phyloP scores from a whole-genome alignment of 371 early-diverging fungal genomes.

The Mortierella sp. region DNA sequence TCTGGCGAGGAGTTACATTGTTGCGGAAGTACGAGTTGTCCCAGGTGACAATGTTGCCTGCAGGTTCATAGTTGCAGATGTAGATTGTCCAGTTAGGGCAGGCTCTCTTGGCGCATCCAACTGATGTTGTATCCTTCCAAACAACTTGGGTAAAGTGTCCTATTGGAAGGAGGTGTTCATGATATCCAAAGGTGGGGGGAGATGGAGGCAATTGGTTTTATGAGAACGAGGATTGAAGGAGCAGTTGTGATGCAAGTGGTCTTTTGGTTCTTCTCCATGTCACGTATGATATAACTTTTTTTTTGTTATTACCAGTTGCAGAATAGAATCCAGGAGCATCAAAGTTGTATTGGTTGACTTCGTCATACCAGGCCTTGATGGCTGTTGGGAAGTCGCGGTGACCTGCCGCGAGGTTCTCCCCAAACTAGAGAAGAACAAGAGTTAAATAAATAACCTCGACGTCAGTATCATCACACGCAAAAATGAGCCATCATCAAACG shows the following conservation, averaged over 20 bases:
- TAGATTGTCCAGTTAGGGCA: slow-evolving; percentile 60
- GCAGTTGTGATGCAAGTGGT: neutral
- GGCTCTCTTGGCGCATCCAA: slow-evolving; percentile 63
- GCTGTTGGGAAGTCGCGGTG: slow-evolving; percentile 40
- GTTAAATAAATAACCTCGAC: too few relatives aligned
- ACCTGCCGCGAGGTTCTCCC: slow-evolving; percentile 63
- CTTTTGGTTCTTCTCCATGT: slow-evolving; percentile 14
- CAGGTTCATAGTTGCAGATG: slow-evolving; percentile 63
- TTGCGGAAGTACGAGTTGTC: slow-evolving; percentile 48
- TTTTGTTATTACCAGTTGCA: slow-evolving; percentile 60
- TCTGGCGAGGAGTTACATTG: slow-evolving; percentile 59
- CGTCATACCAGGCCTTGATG: slow-evolving; percentile 62
- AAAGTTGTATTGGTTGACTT: slow-evolving; percentile 59
- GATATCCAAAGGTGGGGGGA: neutral
- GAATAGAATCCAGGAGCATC: slow-evolving; percentile 52
- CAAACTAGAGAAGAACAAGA: slow-evolving; percentile 27
- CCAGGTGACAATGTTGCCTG: slow-evolving; percentile 63
- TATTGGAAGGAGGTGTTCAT: neutral
- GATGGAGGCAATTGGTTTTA: neutral
- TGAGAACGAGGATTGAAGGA: neutral
- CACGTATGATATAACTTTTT: slow-evolving; percentile 32
- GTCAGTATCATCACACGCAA: too few relatives aligned
- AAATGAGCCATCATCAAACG: too few relatives aligned
- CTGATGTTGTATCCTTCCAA: slow-evolving; percentile 60
- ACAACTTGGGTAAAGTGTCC: slow-evolving; percentile 46